Conservation (phyloP, 495 filamentous ascomycete species). For the Bacidia rubella region DNA sequence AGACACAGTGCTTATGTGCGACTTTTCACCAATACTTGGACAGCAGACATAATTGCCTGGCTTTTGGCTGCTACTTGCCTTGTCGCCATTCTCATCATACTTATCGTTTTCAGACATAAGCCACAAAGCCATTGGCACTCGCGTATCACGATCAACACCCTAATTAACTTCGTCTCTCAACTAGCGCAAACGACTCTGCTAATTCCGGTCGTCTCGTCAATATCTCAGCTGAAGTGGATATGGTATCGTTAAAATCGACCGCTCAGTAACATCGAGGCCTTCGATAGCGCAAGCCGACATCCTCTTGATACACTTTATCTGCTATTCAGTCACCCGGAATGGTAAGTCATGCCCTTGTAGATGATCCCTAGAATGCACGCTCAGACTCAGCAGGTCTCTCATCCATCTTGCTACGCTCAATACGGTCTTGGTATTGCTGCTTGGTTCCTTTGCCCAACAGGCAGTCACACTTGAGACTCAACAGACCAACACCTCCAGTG, state of each 20-base stretch:
- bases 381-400: neutral
- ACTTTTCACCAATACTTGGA: neutral
- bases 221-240: neutral
- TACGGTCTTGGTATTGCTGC: neutral
- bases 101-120: neutral
- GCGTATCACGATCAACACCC: neutral
- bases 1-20: neutral
- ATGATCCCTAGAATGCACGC: no score
- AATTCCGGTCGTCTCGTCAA: neutral
- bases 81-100: neutral
- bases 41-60: neutral
- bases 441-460: neutral
- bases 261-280: neutral
- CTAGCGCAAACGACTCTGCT: neutral
- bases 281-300: neutral
- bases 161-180: neutral
- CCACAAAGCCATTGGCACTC: neutral
- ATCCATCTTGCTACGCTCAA: neutral
- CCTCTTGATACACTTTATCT: neutral
- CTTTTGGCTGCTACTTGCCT: neutral
- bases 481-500: neutral
- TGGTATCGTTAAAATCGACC: neutral
- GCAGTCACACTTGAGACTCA: neutral
- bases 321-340: neutral
- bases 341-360: neutral